A percentile compares a stretch with the other conserved stretches of the same genome.
These are phyloP conservation scores for Irineochytrium annulatum DNA, from an alignment of 192 early-diverging fungal genomes.

Conservation along the genomic window DNA sequence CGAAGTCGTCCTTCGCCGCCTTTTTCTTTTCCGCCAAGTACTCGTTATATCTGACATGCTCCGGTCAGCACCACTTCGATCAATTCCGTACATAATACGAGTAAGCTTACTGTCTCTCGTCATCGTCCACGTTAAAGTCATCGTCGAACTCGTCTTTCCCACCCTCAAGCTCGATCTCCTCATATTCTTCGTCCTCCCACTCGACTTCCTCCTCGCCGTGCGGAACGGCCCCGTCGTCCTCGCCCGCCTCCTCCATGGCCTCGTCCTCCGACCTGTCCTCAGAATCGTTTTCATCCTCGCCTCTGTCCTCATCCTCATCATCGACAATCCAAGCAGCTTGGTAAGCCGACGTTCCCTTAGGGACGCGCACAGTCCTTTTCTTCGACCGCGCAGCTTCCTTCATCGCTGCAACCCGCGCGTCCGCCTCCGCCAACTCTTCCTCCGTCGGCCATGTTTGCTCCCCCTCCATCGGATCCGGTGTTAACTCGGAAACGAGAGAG, in stretches of 20 bases:
- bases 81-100: not conserved
- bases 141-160: constrained; percentile 28
- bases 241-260: constrained; percentile 43
- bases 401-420: constrained; percentile 32
- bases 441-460: constrained; percentile 99
- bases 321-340: constrained; percentile 98
- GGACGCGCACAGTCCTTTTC: constrained; percentile 57
- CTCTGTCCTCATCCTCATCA: constrained; percentile 65
- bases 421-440: constrained; percentile 83
- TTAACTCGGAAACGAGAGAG: constrained; percentile 79
- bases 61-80: not conserved
- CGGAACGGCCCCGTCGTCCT: constrained; percentile 56
- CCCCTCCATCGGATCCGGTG: constrained; percentile 79
- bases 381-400: constrained; percentile 8
- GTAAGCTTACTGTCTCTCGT: constrained; percentile 26
- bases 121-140: constrained; percentile 35
- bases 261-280: constrained; percentile 43
- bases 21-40: constrained; percentile 63
- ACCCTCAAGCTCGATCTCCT: constrained; percentile 44
- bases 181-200: constrained; percentile 45
- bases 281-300: constrained; percentile 43
- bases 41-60: constrained; percentile 30
- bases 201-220: constrained; percentile 31
- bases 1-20: constrained; percentile 61
- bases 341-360: constrained; percentile 93